Base-by-base conservation (phyloP, 2,329 filamentous ascomycete species). In the Diaporthe eres region DNA sequence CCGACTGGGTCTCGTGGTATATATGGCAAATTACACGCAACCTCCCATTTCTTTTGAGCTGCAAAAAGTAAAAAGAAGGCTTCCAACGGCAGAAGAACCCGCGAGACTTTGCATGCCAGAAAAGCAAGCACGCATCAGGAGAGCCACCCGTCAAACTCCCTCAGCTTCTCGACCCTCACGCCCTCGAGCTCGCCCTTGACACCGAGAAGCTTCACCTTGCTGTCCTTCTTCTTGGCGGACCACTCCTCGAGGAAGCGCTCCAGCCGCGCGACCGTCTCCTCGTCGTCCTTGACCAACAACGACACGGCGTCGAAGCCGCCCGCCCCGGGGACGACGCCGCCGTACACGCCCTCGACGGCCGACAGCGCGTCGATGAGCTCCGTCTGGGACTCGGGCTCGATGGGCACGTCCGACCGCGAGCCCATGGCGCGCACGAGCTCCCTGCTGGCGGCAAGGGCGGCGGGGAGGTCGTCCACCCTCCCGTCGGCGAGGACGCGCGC, bases 271-370 rank as follows among this genome's bases (percentile, higher is more conserved):
- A 93, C 85, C 1, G 94, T 94, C 67, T 88, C 89, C 49, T 87
- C 88, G 72, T 94, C 92, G 80, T 98, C 94, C 80, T 90, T 89
- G 78, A 98, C 91, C 76, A 99, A 84, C 76, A 99, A 83, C 0
- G 93, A 94, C 74, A 98, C 89, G 1, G 97, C 97, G 86, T 99
- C 97, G 81, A 94, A 98, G 0, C 97, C 97, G 13, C 97, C 97
- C 0, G 97, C 97, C 0, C 97, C 97, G 0, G 97, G 97, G 0
- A 98, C 97, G 0, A 98, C 95, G 0, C 96, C 97, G 0, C 95
- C 96, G 78, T 96, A 91, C 4, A 98, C 95, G 8, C 96, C 97
- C 0, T 93, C 89, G 1, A 98, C 86, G 5, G 79, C 81, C n/a
- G 85, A 90, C 75, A 96, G 88, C 13, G 92, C 94, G 84, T 99